These are phyloP conservation scores for Lachnellula occidentalis DNA, from an alignment of 2,329 filamentous ascomycete species.

Conservation along the genomic window DNA sequence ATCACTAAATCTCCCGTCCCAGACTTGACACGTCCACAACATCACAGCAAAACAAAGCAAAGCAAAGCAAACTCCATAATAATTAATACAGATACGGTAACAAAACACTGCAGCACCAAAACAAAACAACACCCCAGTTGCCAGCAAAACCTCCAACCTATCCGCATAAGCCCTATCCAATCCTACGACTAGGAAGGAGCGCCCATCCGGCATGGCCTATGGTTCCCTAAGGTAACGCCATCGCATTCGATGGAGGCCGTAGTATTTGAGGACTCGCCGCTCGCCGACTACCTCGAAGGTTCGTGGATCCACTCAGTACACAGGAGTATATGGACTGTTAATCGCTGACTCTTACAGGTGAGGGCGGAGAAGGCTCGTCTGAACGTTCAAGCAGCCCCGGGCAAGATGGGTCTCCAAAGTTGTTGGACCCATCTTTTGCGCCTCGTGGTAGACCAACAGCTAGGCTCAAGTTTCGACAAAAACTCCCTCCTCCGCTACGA, in stretches of 20 bases:
- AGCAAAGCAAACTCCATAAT: too few species aligned
- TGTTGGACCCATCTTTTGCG: constrained; percentile 41
- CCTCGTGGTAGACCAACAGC: constrained; percentile 51
- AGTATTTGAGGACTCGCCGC: constrained; percentile 78
- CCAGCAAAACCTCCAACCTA: too few species aligned
- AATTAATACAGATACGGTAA: too few species aligned
- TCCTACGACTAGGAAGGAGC: too few species aligned
- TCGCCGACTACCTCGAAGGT: constrained; percentile 90
- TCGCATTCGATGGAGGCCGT: constrained; percentile 69
- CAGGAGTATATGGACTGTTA: constrained; percentile 6
- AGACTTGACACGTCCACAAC: too few species aligned
- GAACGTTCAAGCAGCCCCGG: constrained; percentile 13
- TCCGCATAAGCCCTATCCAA: background rate
- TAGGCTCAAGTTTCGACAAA: constrained; percentile 48
- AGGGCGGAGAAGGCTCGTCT: constrained; percentile 39
- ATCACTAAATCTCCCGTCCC: too few species aligned
- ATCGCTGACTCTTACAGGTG: constrained; percentile 32
- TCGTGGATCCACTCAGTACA: constrained; percentile 30
- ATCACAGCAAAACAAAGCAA: too few species aligned
- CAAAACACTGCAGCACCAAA: too few species aligned
- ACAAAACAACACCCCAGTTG: too few species aligned
- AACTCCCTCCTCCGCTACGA: constrained; percentile 39
- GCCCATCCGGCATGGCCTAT: constrained; percentile 19
- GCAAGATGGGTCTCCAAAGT: constrained; percentile 16
- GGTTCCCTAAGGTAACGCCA: constrained; percentile 13